Percentiles rank a stretch among this genome's conserved stretches.
These are phyloP conservation scores for Pleurotus citrinopileatus DNA, from an alignment of 768 basidiomycete genomes.

Conservation along the genomic window DNA sequence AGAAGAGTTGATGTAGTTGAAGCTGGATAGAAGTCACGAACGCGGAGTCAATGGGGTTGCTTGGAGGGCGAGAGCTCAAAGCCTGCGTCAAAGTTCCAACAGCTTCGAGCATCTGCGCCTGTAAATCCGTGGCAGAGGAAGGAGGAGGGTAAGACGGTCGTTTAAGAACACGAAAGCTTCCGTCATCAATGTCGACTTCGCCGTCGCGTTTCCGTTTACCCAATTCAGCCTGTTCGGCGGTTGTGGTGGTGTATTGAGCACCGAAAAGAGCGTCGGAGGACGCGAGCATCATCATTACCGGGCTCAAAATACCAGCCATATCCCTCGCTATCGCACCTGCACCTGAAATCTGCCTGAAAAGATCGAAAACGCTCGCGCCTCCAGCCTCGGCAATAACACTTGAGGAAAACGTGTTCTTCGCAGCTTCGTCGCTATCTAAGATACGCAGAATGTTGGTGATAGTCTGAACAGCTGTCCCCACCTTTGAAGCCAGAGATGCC, in stretches of 20 bases:
- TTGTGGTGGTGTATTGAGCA: slow-evolving; percentile 58
- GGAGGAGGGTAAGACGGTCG: slow-evolving; percentile 35
- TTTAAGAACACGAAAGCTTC: slow-evolving; percentile 34
- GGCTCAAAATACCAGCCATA: slow-evolving; percentile 55
- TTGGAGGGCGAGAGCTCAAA: slow-evolving; percentile 35
- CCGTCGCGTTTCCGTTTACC: slow-evolving; percentile 78
- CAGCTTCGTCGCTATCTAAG: slow-evolving; percentile 53
- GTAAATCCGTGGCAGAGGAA: slow-evolving; percentile 39
- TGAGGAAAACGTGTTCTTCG: slow-evolving; percentile 50
- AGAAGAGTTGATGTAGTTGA: slow-evolving; percentile 72
- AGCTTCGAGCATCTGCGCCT: slow-evolving; percentile 58
- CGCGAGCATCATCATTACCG: slow-evolving; percentile 61
- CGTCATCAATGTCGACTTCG: slow-evolving; percentile 28
- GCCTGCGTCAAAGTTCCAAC: slow-evolving; percentile 53
- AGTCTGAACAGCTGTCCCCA: slow-evolving; percentile 60
- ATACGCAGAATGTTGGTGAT: slow-evolving; percentile 62
- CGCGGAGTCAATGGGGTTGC: slow-evolving; percentile 48
- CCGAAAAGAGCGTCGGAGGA: slow-evolving; percentile 66
- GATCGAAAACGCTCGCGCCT: slow-evolving; percentile 52
- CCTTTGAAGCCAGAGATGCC: slow-evolving; percentile 34
- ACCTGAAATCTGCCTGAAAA: slow-evolving; percentile 47
- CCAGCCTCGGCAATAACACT: slow-evolving; percentile 45
- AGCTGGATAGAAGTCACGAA: slow-evolving; percentile 70
- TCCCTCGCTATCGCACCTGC: slow-evolving; percentile 49
- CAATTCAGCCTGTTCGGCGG: slow-evolving; percentile 60